Evolutionary conservation across 176 grass and related monocot genomes (phyloP), one percentile per base, ranked within the genome.

Genomic region (Juncus effusus): DNA sequence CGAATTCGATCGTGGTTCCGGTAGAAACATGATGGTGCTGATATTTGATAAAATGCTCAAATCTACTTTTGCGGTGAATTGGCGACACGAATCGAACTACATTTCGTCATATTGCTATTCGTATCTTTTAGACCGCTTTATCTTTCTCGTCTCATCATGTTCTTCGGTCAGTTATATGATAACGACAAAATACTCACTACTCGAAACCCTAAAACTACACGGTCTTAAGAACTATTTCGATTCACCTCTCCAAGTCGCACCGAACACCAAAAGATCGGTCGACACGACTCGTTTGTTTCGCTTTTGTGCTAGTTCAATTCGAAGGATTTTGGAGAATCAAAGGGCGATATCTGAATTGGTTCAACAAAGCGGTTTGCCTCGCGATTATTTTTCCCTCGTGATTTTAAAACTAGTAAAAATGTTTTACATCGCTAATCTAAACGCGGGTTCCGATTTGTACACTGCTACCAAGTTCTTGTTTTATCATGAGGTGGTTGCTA

Each of bases 41-140:
- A 70, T 65, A 13, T 85, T 90, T 67, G 56, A 76, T 51, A 10
- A 38, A 44, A 78, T 81, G 36, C 79, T 96, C 38, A 39, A 83
- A 51, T 67, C 11, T 5, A 76, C 91, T 45, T 83, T 54, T 8
- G 5, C 9, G 9, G 10, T 56, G 40, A 10, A 69, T 16, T 83
- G 87, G 84, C 73, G 0, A 70, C 2, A 0, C 3, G 65, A 85
- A 63, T 4, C 0, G 6, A 80, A 87, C 64, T 96, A 81, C 50
- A 62, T 96, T 38, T 80, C 84, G 8, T 84, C 79, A 1, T n/a
- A 80, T 3, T 87, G 76, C 53, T 90, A 65, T 63, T 52, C 87
- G n/a, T 81, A 82, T 75, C 84, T 96, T 13, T 11, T 88, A 3
- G 84, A 88, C 16, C 77, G 56, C 60, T 81, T 96, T 73, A 45